phyloP scores from a whole-genome alignment of 1,139 yeast species.

The Nakaseomyces kungkrabaensis region DNA sequence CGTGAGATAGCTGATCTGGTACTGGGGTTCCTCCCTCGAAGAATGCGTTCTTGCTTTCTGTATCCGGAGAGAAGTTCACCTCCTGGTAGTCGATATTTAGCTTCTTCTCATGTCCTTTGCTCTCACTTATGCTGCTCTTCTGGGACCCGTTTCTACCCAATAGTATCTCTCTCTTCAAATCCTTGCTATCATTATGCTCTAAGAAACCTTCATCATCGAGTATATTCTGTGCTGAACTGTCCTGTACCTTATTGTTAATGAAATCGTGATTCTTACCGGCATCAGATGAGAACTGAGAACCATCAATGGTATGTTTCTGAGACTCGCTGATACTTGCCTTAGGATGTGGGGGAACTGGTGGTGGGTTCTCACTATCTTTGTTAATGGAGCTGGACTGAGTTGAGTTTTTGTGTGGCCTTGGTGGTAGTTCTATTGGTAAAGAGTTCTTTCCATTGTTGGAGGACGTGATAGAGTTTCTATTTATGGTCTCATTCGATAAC shows the following conservation, averaged over 20 bases:
- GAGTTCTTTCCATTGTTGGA: background rate
- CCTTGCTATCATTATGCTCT: background rate
- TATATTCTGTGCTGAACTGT: background rate
- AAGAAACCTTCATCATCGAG: conserved; percentile 2
- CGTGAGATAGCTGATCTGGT: background rate
- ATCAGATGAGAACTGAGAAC: background rate
- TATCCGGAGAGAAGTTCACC: background rate
- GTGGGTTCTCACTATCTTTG: background rate
- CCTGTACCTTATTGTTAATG: background rate
- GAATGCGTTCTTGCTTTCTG: background rate
- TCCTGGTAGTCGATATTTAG: conserved; percentile 3
- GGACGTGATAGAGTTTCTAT: background rate
- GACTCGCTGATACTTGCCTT: background rate
- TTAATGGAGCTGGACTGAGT: background rate
- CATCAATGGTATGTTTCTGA: background rate
- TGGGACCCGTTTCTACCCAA: background rate
- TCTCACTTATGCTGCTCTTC: background rate
- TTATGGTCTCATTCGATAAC: background rate
- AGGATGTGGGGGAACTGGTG: background rate
- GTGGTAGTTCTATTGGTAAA: background rate
- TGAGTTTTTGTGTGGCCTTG: background rate
- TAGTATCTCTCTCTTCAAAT: background rate
- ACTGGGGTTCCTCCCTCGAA: background rate
- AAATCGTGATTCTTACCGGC: background rate
- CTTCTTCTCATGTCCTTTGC: background rate